Percentiles rank a stretch among this genome's conserved stretches.
Evolutionary conservation across 805 yeast genomes (phyloP).

Genomic region (Torulaspora maleeae): DNA sequence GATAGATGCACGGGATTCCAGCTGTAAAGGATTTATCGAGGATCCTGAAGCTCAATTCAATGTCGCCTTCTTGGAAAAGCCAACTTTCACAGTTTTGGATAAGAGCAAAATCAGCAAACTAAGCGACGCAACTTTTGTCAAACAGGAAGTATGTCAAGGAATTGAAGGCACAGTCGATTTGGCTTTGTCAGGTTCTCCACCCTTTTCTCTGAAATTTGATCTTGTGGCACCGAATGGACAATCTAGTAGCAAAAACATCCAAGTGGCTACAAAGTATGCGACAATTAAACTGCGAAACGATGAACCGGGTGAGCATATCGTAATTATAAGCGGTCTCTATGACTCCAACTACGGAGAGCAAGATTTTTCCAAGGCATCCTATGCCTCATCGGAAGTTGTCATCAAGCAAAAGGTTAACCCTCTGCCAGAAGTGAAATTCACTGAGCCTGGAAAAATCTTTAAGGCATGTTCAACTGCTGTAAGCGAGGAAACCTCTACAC

Average conservation of each 20-base stretch:
- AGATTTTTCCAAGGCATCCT: constrained; percentile 32
- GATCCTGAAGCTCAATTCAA: constrained; percentile 33
- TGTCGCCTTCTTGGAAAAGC: constrained; percentile 45
- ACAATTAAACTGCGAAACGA: constrained; percentile 43
- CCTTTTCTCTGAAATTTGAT: constrained; percentile 68
- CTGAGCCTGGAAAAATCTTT: constrained; percentile 42
- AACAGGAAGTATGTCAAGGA: constrained; percentile 45
- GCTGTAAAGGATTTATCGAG: constrained; percentile 48
- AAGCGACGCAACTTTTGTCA: constrained; percentile 28
- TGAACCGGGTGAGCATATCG: constrained; percentile 57
- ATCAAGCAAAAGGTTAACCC: constrained; percentile 52
- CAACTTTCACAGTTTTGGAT: constrained; percentile 40
- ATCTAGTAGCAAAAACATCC: constrained; percentile 37
- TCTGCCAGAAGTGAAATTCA: constrained; percentile 57
- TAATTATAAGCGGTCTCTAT: constrained; percentile 55
- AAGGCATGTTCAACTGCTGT: constrained; percentile 47
- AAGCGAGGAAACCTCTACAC: constrained; percentile 29
- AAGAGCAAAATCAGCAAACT: constrained; percentile 28
- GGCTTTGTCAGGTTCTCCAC: constrained; percentile 52
- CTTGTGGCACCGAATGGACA: constrained; percentile 54
- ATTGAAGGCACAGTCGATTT: constrained; percentile 48
- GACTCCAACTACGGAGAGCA: constrained; percentile 57
- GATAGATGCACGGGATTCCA: constrained; percentile 44
- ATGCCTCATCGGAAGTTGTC: constrained; percentile 29
- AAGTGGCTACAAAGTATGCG: constrained; percentile 50